phyloP scores from a whole-genome alignment of 176 grass and related monocot species.

The Rhipidocladum racemiflorum region DNA sequence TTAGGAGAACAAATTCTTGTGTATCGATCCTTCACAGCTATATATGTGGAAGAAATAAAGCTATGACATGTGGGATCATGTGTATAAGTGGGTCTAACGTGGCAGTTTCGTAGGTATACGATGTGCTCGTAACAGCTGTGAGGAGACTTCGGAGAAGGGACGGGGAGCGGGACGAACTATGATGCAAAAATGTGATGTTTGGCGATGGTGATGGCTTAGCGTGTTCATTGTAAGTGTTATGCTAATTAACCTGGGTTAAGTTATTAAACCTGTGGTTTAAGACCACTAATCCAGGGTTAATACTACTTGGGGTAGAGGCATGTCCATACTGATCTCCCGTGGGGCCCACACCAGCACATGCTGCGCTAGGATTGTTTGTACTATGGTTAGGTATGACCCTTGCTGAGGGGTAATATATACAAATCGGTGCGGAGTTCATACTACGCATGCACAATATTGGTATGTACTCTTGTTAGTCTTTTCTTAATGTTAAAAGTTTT shows the following conservation, averaged over 20 bases:
- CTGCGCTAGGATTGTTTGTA: constrained; percentile 15
- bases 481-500: background rate
- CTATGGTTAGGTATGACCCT: background rate
- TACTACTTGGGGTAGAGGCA: constrained; percentile 36
- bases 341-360: constrained; percentile 29
- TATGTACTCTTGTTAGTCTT: background rate
- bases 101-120: constrained; percentile 6
- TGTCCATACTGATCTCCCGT: constrained; percentile 22
- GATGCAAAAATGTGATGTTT: constrained; percentile 51
- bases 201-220: constrained; percentile 59
- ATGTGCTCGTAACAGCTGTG: background rate
- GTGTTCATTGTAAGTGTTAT: constrained; percentile 45
- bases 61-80: background rate
- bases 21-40: constrained; percentile 18
- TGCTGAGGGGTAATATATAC: background rate
- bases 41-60: background rate
- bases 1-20: constrained; percentile 42
- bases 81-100: background rate
- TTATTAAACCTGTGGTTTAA: constrained; percentile 43
- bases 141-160: constrained; percentile 29
- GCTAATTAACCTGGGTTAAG: constrained; percentile 61
- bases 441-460: background rate
- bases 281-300: constrained; percentile 41
- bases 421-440: background rate
- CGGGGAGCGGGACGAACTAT: constrained; percentile 39